These are phyloP conservation scores for Laetiporus sulphureus DNA, from an alignment of 1,284 basidiomycete species.

Conservation along the genomic window DNA sequence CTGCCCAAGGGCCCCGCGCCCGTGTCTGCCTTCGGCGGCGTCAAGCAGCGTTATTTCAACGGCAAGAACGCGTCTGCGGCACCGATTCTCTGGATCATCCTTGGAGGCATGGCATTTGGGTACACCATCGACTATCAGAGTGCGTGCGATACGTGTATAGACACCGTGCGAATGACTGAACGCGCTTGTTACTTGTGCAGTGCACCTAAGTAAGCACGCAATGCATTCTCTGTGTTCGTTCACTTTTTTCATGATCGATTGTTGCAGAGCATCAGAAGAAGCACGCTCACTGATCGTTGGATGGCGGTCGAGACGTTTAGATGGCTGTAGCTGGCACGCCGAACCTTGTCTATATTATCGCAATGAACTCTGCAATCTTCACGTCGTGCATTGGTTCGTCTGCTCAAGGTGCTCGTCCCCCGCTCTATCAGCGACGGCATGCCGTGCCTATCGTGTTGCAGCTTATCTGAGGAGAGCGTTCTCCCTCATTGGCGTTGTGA, in stretches of 20 bases:
- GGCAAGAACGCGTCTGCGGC: conserved; percentile 80
- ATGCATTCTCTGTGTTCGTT: not conserved
- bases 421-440: no score
- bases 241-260: conserved; percentile 1
- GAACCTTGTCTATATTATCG: no score
- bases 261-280: conserved; percentile 81
- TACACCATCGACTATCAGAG: conserved; percentile 92
- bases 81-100: conserved; percentile 69
- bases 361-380: no score
- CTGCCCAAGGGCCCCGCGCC: conserved; percentile 77
- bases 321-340: no score
- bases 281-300: conserved; percentile 55
- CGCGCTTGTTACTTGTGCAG: conserved; percentile 29
- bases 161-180: not conserved
- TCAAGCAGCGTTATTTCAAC: conserved; percentile 78
- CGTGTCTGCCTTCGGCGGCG: conserved; percentile 51
- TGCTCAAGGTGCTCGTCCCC: no score
- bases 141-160: conserved; percentile 38
- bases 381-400: no score
- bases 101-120: conserved; percentile 74
- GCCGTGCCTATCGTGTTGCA: no score
- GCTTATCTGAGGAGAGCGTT: no score
- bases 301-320: not conserved
- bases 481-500: no score
- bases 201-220: conserved; percentile 63